Percentiles rank a stretch among this genome's conserved stretches.
Conservation (phyloP, 345 rosid genomes). For the Brassica cretica region DNA sequence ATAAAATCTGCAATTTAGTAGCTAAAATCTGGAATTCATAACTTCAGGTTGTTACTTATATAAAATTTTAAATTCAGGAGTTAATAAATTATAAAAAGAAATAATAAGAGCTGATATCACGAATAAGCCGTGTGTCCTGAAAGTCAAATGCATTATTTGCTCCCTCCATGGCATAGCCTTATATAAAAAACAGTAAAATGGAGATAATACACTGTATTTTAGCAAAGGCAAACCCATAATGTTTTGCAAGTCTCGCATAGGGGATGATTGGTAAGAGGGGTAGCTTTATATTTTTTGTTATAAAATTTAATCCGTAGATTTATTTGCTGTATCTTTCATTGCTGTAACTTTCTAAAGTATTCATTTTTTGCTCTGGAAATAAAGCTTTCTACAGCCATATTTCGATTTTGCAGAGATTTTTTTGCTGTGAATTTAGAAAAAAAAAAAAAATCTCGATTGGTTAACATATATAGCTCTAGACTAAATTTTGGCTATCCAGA, state of each 20-base stretch:
- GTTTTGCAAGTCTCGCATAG: background rate
- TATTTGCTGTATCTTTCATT: no score
- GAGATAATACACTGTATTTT: background rate
- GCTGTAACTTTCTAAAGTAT: no score
- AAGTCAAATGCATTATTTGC: background rate
- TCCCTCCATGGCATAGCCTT: background rate
- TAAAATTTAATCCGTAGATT: no score
- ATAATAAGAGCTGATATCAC: background rate
- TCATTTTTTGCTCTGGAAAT: no score
- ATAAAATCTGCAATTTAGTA: background rate
- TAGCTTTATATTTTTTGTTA: no score
- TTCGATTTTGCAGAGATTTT: no score
- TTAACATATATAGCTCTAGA: no score
- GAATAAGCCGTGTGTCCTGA: background rate
- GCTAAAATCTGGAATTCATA: background rate
- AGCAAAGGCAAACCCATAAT: background rate
- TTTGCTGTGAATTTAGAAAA: no score
- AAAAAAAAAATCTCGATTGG: no score
- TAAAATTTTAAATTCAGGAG: background rate
- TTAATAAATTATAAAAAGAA: background rate
- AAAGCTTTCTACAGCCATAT: no score
- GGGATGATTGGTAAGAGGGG: no score
- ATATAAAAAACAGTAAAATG: background rate
- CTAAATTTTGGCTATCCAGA: no score
- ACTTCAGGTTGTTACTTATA: slow-evolving; percentile 13